Evolutionary conservation across 139 green algal species (phyloP).

Genomic region (Haematococcus sp.): DNA sequence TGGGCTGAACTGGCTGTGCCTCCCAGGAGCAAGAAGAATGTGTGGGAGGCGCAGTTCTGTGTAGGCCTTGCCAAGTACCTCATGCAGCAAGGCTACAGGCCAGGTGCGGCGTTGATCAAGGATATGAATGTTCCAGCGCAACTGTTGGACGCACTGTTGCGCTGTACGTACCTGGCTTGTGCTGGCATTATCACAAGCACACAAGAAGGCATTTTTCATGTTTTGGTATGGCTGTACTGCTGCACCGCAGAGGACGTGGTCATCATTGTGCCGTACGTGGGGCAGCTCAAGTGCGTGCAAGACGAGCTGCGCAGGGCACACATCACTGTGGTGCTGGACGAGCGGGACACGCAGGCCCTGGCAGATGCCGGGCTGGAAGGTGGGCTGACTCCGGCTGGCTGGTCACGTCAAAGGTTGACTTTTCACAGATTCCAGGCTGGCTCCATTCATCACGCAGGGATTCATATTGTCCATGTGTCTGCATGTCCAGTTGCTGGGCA

Average conservation of each 20-base stretch:
- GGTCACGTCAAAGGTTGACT: too few species aligned
- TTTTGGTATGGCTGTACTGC: too few species aligned
- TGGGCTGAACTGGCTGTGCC: too few species aligned
- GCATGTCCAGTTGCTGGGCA: too few species aligned
- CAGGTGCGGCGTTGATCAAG: slow-evolving; percentile 11
- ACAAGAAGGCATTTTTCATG: too few species aligned
- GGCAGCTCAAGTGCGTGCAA: slow-evolving; percentile 57
- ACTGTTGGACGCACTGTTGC: too few species aligned
- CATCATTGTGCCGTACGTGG: slow-evolving; percentile 76
- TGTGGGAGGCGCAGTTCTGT: slow-evolving; percentile 51
- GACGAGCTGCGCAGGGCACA: slow-evolving; percentile 43
- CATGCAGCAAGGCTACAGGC: slow-evolving; percentile 60
- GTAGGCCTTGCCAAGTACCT: slow-evolving; percentile 61
- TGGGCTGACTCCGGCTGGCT: too few species aligned
- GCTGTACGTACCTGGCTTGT: too few species aligned
- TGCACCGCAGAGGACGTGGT: slow-evolving; percentile 43
- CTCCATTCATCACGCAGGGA: too few species aligned
- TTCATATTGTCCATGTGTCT: too few species aligned
- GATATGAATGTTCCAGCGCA: neutral
- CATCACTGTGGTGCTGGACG: slow-evolving; percentile 35
- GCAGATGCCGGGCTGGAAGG: slow-evolving; percentile 1
- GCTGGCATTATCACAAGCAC: too few species aligned
- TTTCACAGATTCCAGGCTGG: too few species aligned
- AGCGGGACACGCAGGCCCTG: slow-evolving; percentile 56
- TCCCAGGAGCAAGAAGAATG: slow-evolving; percentile 67